Evolutionary conservation across 768 basidiomycete genomes (phyloP).

Genomic region (Naganishia vishniacii): DNA sequence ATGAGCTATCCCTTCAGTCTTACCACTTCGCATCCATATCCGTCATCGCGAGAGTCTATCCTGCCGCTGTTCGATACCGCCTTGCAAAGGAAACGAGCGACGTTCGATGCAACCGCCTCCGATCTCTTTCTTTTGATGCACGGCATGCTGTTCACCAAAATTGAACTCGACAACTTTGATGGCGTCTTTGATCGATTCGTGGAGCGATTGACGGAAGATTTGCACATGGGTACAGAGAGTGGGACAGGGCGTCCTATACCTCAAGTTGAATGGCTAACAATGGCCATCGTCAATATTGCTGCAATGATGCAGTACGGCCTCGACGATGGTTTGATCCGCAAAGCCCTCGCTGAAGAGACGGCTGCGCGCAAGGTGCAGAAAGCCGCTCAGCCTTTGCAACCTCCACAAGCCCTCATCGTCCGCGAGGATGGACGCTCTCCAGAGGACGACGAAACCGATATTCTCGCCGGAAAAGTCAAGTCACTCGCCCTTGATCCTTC

Average conservation of each 20-base stretch:
- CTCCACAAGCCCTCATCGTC: conserved; percentile 32
- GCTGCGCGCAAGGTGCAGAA: conserved; percentile 32
- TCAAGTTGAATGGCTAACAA: conserved; percentile 78
- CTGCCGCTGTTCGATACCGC: conserved; percentile 77
- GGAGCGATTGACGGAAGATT: conserved; percentile 74
- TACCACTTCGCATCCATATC: conserved; percentile 82
- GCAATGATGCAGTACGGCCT: conserved; percentile 83
- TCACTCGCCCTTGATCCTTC: not conserved
- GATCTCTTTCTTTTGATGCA: conserved; percentile 89
- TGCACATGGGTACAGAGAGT: conserved; percentile 49
- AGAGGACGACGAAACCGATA: conserved; percentile 46
- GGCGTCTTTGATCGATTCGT: conserved; percentile 75
- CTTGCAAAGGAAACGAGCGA: conserved; percentile 66
- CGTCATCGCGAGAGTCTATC: conserved; percentile 81
- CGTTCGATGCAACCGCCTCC: conserved; percentile 59
- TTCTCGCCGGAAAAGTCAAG: conserved; percentile 51
- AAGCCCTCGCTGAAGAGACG: conserved; percentile 54
- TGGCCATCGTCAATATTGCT: conserved; percentile 78
- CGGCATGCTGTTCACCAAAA: conserved; percentile 94
- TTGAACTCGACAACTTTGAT: conserved; percentile 85
- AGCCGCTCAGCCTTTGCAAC: conserved; percentile 1
- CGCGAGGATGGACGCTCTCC: conserved; percentile 29
- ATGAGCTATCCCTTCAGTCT: conserved; percentile 56
- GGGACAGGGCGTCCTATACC: conserved; percentile 23
- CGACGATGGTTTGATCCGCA: conserved; percentile 63